Base-by-base conservation (phyloP, 305 asterid genomes). In the Fraxinus floribunda region DNA sequence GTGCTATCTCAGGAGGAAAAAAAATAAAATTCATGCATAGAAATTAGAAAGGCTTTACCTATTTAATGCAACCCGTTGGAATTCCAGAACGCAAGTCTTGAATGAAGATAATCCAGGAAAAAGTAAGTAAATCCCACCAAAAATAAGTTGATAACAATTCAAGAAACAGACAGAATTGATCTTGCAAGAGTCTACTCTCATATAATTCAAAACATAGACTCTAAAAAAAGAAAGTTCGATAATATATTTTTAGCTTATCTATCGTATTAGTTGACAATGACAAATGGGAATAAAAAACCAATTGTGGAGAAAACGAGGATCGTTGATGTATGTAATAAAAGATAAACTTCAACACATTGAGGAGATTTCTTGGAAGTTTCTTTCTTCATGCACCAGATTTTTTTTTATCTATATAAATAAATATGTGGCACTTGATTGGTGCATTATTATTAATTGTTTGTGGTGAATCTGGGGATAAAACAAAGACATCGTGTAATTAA, bases 291-390 rank as follows among this genome's bases (percentile, higher is more conserved):
- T 30, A 70, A 76, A 86, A 74, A 83, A 44, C 0, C 78, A 77
- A 49, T 8, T 80, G 82, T 49, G 87, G 79, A 80, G 83, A 85
- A 78, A 82, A 83, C 70, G 78, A 86, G 78, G 77, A 46, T 3
- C 88, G 83, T 20, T 5, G 32, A 52, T 75, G 76, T 36, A 73
- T 72, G 68, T 55, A 29, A 68, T 15, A 75, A 77, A 26, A 26
- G 49, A 5, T 75, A 70, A 78, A 26, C 7, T 76, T 76, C 80
- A 81, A 81, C 76, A 62, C 29, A 70, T 64, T 70, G 46, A 80
- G 84, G 79, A 57, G 79, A 84, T 81, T 91, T 89, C 85, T 18
- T 72, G 78, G 89, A 87, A 86, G 85, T 80, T 86, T 88, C 90
- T 73, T 87, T 85, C 90, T 62, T 87, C 85, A 76, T 83, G 83